Base-by-base conservation (phyloP, 371 early-diverging fungal genomes). In the Mortierella sp. region DNA sequence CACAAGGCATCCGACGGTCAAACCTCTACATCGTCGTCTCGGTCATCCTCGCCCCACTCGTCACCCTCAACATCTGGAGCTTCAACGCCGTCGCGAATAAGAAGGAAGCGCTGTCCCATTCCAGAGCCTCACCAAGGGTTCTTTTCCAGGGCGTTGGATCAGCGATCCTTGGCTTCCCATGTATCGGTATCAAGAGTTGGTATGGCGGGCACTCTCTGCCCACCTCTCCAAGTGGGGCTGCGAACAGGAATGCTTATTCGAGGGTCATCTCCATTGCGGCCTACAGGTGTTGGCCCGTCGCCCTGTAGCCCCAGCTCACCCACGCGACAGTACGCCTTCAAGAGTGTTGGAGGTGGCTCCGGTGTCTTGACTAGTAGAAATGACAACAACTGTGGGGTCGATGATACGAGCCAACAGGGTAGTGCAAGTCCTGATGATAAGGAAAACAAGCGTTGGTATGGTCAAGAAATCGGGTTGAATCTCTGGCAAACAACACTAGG, bases 401-500 rank as follows among this genome's bases (percentile, higher is more conserved):
- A 77, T 20, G 70, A 65, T 8, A 68, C 58, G 28, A 58, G 5
- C n/a, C 43, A 51, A 20, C 37, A 55, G 16, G 35, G 49, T 5
- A 22, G 52, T 10, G 20, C 68, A 16, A 62, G 57, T 4, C 6
- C 49, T 3, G 81, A 81, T 26, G 83, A 83, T 64, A 83, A 76
- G 68, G 83, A 83, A 62, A 83, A 76, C 39, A 76, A 70, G 73
- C 73, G 83, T 10, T 83, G 83, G 83, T 76, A 76, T 32, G 71
- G 83, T 5, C 83, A 76, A 40, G 83, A 83, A 47, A 62, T 76
- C 16, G 83, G 83, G 28, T 54, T 83, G 12, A 76, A 83, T 26
- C 77, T 83, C 14, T 83, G 83, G 83, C 83, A 83, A 39, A 76
- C 83, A 9, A 83, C 83, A 11, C 60, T 83, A 14, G 83, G 83